Conservation (phyloP, 2,329 filamentous ascomycete species). For the Metarhizium humberi region DNA sequence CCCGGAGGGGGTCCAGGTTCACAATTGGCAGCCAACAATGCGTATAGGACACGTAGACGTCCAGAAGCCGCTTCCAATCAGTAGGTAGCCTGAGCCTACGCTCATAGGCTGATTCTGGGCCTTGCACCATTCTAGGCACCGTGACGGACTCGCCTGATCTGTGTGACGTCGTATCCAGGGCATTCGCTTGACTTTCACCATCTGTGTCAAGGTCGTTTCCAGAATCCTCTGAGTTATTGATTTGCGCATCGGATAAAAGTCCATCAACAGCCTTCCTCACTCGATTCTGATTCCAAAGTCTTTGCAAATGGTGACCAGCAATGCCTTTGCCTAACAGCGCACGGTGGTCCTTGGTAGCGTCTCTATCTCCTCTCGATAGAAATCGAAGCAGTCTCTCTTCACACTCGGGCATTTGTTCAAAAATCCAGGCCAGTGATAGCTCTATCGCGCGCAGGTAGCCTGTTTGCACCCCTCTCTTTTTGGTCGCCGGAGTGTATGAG, state of each 20-base stretch:
- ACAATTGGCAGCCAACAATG: conserved; percentile 70
- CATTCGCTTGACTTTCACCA: conserved; percentile 9
- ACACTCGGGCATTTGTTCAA: conserved; percentile 49
- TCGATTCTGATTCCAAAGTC: conserved; percentile 52
- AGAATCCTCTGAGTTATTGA: conserved; percentile 22
- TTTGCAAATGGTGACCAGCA: conserved; percentile 47
- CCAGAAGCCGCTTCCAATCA: conserved; percentile 52
- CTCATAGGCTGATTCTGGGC: neutral
- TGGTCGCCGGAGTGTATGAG: conserved; percentile 63
- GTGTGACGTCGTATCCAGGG: neutral
- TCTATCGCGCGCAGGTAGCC: conserved; percentile 71
- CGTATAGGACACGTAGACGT: conserved; percentile 67
- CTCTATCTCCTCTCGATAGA: conserved; percentile 36
- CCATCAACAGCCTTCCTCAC: conserved; percentile 55
- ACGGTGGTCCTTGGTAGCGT: conserved; percentile 27
- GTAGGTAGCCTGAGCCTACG: conserved; percentile 29
- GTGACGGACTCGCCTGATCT: neutral
- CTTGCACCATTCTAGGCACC: neutral
- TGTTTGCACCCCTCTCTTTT: conserved; percentile 71
- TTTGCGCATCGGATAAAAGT: conserved; percentile 40
- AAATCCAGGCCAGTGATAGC: conserved; percentile 56
- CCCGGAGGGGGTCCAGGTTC: conserved; percentile 54
- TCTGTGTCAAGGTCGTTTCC: conserved; percentile 23
- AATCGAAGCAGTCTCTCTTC: conserved; percentile 48
- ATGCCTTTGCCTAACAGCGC: conserved; percentile 43